Evolutionary conservation across 2,329 filamentous ascomycete genomes (phyloP).

Genomic region (Corynespora cassiicola): DNA sequence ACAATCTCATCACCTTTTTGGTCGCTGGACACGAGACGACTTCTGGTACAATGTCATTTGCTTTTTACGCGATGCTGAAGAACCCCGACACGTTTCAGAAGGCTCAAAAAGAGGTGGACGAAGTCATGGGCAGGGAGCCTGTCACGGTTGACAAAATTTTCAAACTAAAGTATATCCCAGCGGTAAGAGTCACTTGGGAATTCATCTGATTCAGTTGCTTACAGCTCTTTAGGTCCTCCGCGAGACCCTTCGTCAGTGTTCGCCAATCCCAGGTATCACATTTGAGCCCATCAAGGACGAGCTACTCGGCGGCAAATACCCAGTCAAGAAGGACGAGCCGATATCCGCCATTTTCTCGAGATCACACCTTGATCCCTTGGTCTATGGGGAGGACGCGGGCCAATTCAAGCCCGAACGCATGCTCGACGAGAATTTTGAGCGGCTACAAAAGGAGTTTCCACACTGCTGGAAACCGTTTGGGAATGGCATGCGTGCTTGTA

Average conservation of each 20-base stretch:
- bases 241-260: conserved; percentile 60
- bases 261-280: conserved; percentile 57
- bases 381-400: conserved; percentile 14
- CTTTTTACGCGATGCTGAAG: conserved; percentile 56
- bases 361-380: conserved; percentile 11
- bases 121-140: conserved; percentile 51
- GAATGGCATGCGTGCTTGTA: conserved; percentile 15
- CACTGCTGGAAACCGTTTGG: conserved; percentile 13
- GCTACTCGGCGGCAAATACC: conserved; percentile 28
- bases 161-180: conserved; percentile 55
- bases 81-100: conserved; percentile 52
- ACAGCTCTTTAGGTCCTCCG: too few species aligned
- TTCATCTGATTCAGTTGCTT: too few species aligned
- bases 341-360: conserved; percentile 5
- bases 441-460: conserved; percentile 4
- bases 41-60: conserved; percentile 29
- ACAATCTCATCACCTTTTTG: conserved; percentile 70
- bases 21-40: conserved; percentile 50
- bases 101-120: conserved; percentile 59
- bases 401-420: conserved; percentile 14
- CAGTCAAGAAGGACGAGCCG: conserved; percentile 25
- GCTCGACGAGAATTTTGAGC: conserved; percentile 16
- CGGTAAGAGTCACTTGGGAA: too few species aligned
- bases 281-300: conserved; percentile 14
- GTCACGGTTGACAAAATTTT: conserved; percentile 54